phyloP scores from a whole-genome alignment of 2,329 filamentous ascomycete species.

The Scopulariopsis brevicaulis region DNA sequence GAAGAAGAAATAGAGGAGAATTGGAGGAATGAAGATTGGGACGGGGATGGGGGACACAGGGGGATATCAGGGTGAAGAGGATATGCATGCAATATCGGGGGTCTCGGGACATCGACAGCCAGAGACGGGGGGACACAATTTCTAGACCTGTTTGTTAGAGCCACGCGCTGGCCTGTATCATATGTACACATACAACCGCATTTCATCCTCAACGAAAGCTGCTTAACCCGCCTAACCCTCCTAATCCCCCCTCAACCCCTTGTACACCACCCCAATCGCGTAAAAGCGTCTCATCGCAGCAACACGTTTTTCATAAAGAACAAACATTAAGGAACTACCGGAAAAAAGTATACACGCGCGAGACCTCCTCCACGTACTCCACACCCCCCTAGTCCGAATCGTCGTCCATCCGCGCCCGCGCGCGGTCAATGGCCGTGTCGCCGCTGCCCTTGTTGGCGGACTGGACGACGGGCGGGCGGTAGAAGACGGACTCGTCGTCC shows the following conservation, averaged over 20 bases:
- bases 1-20: slow-evolving; percentile 17
- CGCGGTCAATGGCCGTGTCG: slow-evolving; percentile 48
- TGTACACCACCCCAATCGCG: too few species aligned
- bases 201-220: background rate
- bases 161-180: slow-evolving; percentile 5
- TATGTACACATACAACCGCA: slow-evolving; percentile 11
- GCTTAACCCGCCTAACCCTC: too few species aligned
- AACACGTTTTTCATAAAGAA: too few species aligned
- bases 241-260: too few species aligned
- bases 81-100: background rate
- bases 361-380: background rate
- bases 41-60: background rate
- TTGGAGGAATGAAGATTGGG: slow-evolving; percentile 26
- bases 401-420: slow-evolving; percentile 45
- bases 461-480: slow-evolving; percentile 49
- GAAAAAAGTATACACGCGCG: background rate
- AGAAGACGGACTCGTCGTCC: slow-evolving; percentile 65
- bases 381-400: slow-evolving; percentile 39
- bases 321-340: background rate
- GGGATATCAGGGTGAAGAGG: background rate
- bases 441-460: slow-evolving; percentile 35
- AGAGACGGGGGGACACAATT: background rate
- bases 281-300: too few species aligned
- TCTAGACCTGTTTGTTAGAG: background rate
- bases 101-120: background rate